A percentile compares a stretch with the other conserved stretches of the same genome.
These are phyloP conservation scores for Hypoxylon sp. DNA, from an alignment of 2,329 filamentous ascomycete species.

Conservation along the genomic window DNA sequence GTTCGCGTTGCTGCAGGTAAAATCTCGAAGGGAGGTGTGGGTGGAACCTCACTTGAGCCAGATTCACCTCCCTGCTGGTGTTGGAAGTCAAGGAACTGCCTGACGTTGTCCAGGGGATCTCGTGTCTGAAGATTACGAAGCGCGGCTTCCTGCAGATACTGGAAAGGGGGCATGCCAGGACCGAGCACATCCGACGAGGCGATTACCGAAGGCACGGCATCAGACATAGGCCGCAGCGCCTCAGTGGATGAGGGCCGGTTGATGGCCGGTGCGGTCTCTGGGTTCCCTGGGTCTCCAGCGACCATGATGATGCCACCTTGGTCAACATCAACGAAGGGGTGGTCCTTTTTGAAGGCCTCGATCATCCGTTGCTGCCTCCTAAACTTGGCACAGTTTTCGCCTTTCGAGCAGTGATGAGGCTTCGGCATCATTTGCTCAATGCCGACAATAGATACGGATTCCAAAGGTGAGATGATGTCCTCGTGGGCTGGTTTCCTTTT, in stretches of 20 bases:
- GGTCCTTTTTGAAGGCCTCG: constrained; percentile 80
- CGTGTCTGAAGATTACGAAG: constrained; percentile 78
- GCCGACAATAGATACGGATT: constrained; percentile 91
- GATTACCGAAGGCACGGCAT: constrained; percentile 84
- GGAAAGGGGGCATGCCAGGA: constrained; percentile 74
- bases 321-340: constrained; percentile 75
- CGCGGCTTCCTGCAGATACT: constrained; percentile 79
- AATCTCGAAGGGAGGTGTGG: constrained; percentile 79
- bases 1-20: constrained; percentile 61
- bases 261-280: constrained; percentile 72
- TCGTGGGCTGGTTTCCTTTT: constrained; percentile 63
- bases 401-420: constrained; percentile 86
- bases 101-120: constrained; percentile 93
- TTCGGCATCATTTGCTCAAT: constrained; percentile 92
- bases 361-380: constrained; percentile 84
- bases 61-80: constrained; percentile 60
- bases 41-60: constrained; percentile 70
- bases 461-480: constrained; percentile 81
- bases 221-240: constrained; percentile 76
- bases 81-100: constrained; percentile 91
- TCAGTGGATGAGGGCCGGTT: constrained; percentile 69
- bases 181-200: constrained; percentile 94
- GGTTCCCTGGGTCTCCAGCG: constrained; percentile 83
- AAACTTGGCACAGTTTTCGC: constrained; percentile 87
- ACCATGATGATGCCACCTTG: constrained; percentile 80